Evolutionary conservation across 768 basidiomycete species (phyloP).

Genomic region (Lactarius tabidus): DNA sequence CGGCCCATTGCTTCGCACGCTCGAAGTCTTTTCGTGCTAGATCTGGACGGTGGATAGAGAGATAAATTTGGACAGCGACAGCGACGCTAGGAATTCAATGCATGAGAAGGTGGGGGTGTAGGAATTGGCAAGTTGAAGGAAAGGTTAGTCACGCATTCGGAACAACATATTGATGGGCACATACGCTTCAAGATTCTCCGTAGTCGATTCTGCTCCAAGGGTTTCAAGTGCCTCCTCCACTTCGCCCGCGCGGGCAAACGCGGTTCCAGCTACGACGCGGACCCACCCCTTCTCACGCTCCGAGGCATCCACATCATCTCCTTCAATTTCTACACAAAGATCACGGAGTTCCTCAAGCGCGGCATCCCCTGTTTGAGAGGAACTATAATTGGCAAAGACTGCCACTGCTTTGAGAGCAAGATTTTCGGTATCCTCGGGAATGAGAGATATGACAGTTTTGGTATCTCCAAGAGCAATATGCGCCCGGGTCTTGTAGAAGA

Average conservation of each 20-base stretch:
- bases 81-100: slow-evolving; percentile 55
- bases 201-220: slow-evolving; percentile 59
- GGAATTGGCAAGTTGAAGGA: background rate
- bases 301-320: slow-evolving; percentile 64
- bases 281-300: slow-evolving; percentile 70
- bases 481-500: slow-evolving; percentile 79
- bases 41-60: slow-evolving; percentile 85
- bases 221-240: slow-evolving; percentile 92
- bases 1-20: slow-evolving; percentile 78
- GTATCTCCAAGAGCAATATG: slow-evolving; percentile 66
- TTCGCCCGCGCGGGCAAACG: slow-evolving; percentile 80
- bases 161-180: slow-evolving; percentile 33
- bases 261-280: slow-evolving; percentile 78
- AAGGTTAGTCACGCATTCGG: slow-evolving; percentile 6
- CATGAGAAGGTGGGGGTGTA: slow-evolving; percentile 9
- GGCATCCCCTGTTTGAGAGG: slow-evolving; percentile 39
- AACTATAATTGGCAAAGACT: slow-evolving; percentile 69
- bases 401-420: slow-evolving; percentile 66
- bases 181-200: slow-evolving; percentile 84
- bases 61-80: slow-evolving; percentile 78
- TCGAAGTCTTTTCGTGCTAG: slow-evolving; percentile 85
- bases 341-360: slow-evolving; percentile 81
- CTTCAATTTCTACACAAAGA: slow-evolving; percentile 80
- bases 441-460: slow-evolving; percentile 49
- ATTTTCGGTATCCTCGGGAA: slow-evolving; percentile 57